Evolutionary conservation across 192 early-diverging fungal genomes (phyloP), one percentile per base, ranked within the genome.

Genomic region (Paraglomus occultum): DNA sequence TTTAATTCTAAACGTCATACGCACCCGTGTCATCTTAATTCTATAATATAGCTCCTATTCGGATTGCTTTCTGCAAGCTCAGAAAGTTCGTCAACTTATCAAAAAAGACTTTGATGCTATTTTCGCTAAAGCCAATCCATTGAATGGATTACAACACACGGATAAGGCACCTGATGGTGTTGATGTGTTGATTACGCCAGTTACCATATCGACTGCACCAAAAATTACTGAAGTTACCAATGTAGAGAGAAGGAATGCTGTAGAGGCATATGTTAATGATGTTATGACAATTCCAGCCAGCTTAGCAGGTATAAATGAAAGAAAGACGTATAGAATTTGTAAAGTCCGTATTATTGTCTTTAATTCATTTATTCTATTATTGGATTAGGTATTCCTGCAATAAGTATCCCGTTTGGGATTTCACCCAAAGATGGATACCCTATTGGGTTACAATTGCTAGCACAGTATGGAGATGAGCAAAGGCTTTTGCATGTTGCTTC

Each of bases 211-310:
- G n/a, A 77, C 86, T 0, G 92, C 94, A n/a, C 92, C 91, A 6
- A 74, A 71, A 14, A 67, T 89, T 1, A 44, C 15, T 12, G 48
- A 65, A 39, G 52, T 58, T 15, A 20, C 20, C 8, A 46, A 62
- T 20, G 75, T 67, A 18, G 72, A 63, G 14, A 49, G 65, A 15
- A 70, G 71, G 15, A 73, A 75, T 46, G 76, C 79, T 8, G 80
- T 88, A 6, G 71, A 84, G 40, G 80, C 75, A n/a, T 96, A 91
- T 64, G 77, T 92, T 46, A 90, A 92, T 71, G 95, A 97, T 80
- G 88, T 94, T 14, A 85, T 95, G 83, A 96, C 94, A 6, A 88
- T 96, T 1, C 91, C 95, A 14, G 90, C 91, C 6, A 92, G 88
- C 64, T 77, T 97, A 65, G 94, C 93, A 0, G 95, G 95, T 42